These are phyloP conservation scores for Calendula officinalis DNA, from an alignment of 129 eudicot genomes.

Conservation along the genomic window DNA sequence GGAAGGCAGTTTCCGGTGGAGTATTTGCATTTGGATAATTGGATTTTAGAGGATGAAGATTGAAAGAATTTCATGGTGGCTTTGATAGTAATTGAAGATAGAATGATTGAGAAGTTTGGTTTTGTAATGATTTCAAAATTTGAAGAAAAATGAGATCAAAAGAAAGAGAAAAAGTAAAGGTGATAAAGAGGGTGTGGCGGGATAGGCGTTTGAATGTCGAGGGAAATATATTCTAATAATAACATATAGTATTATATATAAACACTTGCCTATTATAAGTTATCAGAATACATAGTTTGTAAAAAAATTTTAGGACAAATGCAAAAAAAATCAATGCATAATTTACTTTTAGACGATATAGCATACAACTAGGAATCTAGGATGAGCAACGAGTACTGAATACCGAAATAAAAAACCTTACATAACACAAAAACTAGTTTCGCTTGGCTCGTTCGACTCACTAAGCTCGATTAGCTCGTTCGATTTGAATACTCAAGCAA, in stretches of 20 bases:
- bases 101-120: not conserved
- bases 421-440: too few relatives aligned
- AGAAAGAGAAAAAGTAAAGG: slow-evolving; percentile 23
- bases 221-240: not conserved
- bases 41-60: slow-evolving; percentile 30
- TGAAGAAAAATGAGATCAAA: slow-evolving; percentile 28
- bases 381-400: too few relatives aligned
- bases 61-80: slow-evolving; percentile 41
- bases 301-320: too few relatives aligned
- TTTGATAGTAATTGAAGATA: not conserved
- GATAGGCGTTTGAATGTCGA: slow-evolving; percentile 55
- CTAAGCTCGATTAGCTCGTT: too few relatives aligned
- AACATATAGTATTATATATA: not conserved
- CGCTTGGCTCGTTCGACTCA: too few relatives aligned
- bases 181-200: slow-evolving; percentile 43
- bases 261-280: too few relatives aligned
- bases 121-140: not conserved
- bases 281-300: too few relatives aligned
- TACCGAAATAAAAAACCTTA: too few relatives aligned
- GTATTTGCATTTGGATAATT: slow-evolving; percentile 23
- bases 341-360: too few relatives aligned
- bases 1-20: slow-evolving; percentile 34
- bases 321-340: too few relatives aligned
- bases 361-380: too few relatives aligned
- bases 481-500: too few relatives aligned